A percentile compares a stretch with the other conserved stretches of the same genome.
Evolutionary conservation across 805 yeast genomes (phyloP).

Genomic region (Candida insectorum): DNA sequence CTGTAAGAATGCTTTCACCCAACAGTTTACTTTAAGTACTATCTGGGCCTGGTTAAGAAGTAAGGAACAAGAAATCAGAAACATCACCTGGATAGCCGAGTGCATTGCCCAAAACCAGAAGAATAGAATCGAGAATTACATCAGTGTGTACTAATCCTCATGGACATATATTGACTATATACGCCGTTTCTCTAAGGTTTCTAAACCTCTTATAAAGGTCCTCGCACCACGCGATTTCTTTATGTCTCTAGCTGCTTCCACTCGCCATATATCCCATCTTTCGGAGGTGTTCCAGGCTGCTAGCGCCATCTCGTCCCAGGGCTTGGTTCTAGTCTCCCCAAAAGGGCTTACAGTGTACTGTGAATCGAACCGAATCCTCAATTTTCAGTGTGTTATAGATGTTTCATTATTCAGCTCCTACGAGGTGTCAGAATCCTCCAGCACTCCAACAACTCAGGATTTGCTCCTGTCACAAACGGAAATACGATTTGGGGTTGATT

Average conservation of each 20-base stretch:
- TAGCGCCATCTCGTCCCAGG: slow-evolving; percentile 29
- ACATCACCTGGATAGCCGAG: slow-evolving; percentile 99
- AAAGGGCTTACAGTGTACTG: slow-evolving; percentile 32
- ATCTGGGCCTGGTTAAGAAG: slow-evolving; percentile 97
- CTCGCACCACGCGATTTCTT: background rate
- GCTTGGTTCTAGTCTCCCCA: slow-evolving; percentile 29
- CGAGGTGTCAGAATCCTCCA: slow-evolving; percentile 2
- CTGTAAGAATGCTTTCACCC: slow-evolving; percentile 91
- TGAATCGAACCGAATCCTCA: slow-evolving; percentile 35
- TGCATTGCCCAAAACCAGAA: slow-evolving; percentile 98
- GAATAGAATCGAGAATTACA: slow-evolving; percentile 87
- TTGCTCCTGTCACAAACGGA: slow-evolving; percentile 5
- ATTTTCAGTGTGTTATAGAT: slow-evolving; percentile 34
- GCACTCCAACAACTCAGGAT: slow-evolving; percentile 2
- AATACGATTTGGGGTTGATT: slow-evolving; percentile 32
- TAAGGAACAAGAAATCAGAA: slow-evolving; percentile 94
- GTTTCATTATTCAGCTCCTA: slow-evolving; percentile 32
- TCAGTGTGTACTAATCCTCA: slow-evolving; percentile 63
- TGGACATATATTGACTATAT: too few relatives aligned
- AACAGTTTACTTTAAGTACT: slow-evolving; percentile 86
- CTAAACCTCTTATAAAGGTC: too few relatives aligned
- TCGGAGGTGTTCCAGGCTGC: slow-evolving; percentile 34
- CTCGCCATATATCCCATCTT: slow-evolving; percentile 34
- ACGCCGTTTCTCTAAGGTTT: too few relatives aligned
- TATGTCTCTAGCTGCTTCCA: slow-evolving; percentile 32